Evolutionary conservation across 2,329 filamentous ascomycete species (phyloP).

Genomic region (Ophiocordyceps sinensis): DNA sequence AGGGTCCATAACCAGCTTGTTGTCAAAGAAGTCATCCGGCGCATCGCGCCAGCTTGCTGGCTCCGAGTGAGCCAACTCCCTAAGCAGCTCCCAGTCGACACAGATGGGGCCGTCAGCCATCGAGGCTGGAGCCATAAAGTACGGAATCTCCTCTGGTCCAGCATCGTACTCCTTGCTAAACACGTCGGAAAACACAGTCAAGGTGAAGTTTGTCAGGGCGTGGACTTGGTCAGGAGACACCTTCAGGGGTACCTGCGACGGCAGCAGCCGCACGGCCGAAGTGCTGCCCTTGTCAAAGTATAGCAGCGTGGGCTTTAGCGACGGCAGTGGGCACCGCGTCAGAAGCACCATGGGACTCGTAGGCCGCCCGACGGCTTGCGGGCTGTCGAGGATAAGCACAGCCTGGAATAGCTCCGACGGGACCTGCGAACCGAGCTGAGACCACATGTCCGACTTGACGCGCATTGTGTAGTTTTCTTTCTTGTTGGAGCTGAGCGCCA

Average conservation of each 20-base stretch:
- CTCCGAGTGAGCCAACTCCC: conserved; percentile 18
- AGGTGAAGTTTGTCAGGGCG: conserved; percentile 55
- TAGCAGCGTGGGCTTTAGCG: conserved; percentile 53
- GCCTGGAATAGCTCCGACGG: conserved; percentile 46
- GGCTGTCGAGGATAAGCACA: conserved; percentile 42
- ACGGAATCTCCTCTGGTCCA: conserved; percentile 52
- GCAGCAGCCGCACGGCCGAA: conserved; percentile 39
- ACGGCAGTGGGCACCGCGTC: conserved; percentile 50
- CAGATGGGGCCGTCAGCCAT: conserved; percentile 7
- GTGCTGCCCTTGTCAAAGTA: conserved; percentile 52
- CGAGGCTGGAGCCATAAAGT: conserved; percentile 58
- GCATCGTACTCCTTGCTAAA: conserved; percentile 78
- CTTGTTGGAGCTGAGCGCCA: conserved; percentile 71
- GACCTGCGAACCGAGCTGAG: conserved; percentile 15
- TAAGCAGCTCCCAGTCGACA: conserved; percentile 50
- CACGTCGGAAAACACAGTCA: conserved; percentile 64
- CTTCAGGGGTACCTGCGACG: conserved; percentile 27
- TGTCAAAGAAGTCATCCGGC: conserved; percentile 32
- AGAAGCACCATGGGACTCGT: conserved; percentile 57
- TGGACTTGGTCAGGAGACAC: conserved; percentile 30
- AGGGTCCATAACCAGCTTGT: conserved; percentile 42
- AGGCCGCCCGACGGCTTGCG: conserved; percentile 38
- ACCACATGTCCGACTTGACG: conserved; percentile 67
- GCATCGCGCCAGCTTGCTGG: conserved; percentile 25
- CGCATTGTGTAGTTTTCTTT: conserved; percentile 62